Conservation (phyloP, 345 rosid genomes). For the Citrus reticulata region DNA sequence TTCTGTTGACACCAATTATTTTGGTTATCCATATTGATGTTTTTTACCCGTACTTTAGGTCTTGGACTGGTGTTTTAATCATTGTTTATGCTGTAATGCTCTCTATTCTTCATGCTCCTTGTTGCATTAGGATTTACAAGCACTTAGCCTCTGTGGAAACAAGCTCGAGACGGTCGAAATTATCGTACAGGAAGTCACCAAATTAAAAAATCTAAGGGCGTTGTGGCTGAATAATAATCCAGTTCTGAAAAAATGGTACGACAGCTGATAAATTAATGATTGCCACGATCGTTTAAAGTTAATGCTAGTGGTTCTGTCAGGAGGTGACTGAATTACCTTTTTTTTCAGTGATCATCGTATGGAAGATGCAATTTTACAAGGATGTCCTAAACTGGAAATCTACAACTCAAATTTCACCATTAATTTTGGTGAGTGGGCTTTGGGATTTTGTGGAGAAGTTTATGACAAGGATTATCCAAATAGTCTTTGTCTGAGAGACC, state of each 20-base stretch:
- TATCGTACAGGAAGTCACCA: constrained; percentile 55
- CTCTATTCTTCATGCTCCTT: constrained; percentile 3
- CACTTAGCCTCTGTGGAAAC: constrained; percentile 80
- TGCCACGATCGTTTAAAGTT: background rate
- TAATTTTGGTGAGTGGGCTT: constrained; percentile 79
- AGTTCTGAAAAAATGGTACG: constrained; percentile 50
- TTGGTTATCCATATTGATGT: background rate
- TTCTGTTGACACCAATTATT: background rate
- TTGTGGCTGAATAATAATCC: constrained; percentile 90
- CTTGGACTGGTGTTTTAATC: background rate
- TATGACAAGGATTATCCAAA: constrained; percentile 67
- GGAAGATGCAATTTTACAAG: constrained; percentile 49
- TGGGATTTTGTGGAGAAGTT: constrained; percentile 74
- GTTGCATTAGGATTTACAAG: constrained; percentile 59
- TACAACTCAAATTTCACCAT: constrained; percentile 66
- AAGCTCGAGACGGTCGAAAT: constrained; percentile 52
- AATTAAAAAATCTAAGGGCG: constrained; percentile 66
- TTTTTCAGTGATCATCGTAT: constrained; percentile 42
- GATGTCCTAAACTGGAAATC: constrained; percentile 70
- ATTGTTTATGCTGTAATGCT: constrained; percentile 10
- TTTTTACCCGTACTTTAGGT: background rate
- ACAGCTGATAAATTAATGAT: constrained; percentile 10
- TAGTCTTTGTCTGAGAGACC: constrained; percentile 27
- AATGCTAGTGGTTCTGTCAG: background rate
- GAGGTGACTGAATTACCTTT: constrained; percentile 12